phyloP scores from a whole-genome alignment of 164 flowering plant species.

The Saururus chinensis region DNA sequence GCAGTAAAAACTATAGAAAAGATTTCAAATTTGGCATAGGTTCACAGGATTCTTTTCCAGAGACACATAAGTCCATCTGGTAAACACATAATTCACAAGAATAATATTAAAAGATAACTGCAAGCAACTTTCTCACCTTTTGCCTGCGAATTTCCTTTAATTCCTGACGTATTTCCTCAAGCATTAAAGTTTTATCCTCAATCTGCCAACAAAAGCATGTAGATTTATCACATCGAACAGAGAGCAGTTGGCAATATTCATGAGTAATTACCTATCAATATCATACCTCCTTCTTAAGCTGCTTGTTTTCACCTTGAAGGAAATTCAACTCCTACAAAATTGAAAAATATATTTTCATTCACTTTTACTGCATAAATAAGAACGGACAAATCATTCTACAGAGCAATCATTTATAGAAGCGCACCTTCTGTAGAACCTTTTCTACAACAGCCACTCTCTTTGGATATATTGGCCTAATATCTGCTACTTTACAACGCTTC shows the following conservation, averaged over 20 bases:
- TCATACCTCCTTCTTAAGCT: background rate
- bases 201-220: background rate
- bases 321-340: background rate
- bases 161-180: background rate
- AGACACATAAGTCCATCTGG: too few relatives aligned
- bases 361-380: conserved; percentile 7
- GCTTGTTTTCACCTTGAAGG: background rate
- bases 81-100: background rate
- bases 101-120: background rate
- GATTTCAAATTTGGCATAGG: too few relatives aligned
- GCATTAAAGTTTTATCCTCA: background rate
- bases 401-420: background rate
- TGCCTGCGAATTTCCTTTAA: background rate
- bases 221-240: background rate
- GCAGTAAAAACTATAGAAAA: too few relatives aligned
- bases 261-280: background rate
- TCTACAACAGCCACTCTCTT: conserved; percentile 43
- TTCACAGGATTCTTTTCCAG: too few relatives aligned
- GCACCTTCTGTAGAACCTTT: conserved; percentile 60
- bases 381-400: background rate
- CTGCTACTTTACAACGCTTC: conserved; percentile 40
- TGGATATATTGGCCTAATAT: conserved; percentile 52
- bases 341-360: conserved; percentile 40
- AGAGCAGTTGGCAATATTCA: background rate
- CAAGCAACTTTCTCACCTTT: background rate